Percentiles rank a stretch among this genome's conserved stretches.
Conservation (phyloP, 495 filamentous ascomycete species). For the Podospora pseudocomata region DNA sequence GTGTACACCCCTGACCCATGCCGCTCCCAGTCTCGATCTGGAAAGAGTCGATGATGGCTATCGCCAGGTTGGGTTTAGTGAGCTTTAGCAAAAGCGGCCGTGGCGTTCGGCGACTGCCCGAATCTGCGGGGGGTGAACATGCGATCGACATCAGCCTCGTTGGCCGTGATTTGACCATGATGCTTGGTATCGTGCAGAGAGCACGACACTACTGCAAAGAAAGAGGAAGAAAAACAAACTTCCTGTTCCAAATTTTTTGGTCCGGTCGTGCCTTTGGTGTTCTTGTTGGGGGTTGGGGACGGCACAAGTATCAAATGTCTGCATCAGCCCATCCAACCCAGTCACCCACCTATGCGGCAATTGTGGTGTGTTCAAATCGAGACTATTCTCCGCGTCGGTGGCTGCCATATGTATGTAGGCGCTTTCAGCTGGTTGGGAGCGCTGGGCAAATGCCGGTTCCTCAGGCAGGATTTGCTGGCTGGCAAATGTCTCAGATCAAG, state of each 20-base stretch:
- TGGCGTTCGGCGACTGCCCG: conserved; percentile 12
- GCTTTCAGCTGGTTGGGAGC: not conserved
- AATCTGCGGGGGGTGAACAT: conserved; percentile 9
- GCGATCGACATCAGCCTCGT: conserved; percentile 6
- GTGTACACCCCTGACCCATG: conserved; percentile 3
- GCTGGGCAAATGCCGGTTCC: not conserved
- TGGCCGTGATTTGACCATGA: conserved; percentile 2
- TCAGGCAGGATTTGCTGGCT: not conserved
- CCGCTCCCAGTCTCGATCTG: not conserved
- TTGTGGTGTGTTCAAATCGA: conserved; percentile 4
- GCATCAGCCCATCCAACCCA: not conserved
- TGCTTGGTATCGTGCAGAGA: conserved; percentile 3
- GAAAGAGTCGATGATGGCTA: not conserved
- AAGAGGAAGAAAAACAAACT: not conserved
- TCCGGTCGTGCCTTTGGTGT: not conserved
- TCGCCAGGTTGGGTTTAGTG: not conserved
- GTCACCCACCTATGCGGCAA: too few relatives aligned
- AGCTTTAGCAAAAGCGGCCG: not conserved
- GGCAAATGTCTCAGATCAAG: not conserved
- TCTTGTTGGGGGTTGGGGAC: not conserved
- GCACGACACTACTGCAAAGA: not conserved
- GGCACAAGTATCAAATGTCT: not conserved
- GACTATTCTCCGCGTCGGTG: conserved; percentile 7
- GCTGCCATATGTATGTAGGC: not conserved
- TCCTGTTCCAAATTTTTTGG: not conserved